These are phyloP conservation scores for Fraxinus sp. DNA, from an alignment of 305 asterid genomes.

Conservation along the genomic window DNA sequence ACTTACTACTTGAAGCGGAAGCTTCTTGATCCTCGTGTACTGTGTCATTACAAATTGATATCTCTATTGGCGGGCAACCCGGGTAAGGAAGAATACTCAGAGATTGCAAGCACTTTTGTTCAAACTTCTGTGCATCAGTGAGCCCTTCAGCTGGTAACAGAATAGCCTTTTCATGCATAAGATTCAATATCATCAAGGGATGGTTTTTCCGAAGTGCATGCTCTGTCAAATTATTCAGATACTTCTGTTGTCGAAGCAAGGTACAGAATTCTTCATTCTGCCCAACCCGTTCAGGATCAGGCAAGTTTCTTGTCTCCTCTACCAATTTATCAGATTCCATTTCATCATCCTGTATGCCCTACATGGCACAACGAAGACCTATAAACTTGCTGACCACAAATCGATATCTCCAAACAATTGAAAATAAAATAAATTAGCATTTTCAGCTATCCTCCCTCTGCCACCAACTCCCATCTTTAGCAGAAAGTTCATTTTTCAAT, in stretches of 20 bases:
- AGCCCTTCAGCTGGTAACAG: constrained; percentile 50
- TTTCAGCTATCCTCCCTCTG: background rate
- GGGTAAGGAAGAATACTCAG: constrained; percentile 63
- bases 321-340: constrained; percentile 37
- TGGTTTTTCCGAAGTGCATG: constrained; percentile 80
- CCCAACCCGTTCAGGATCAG: constrained; percentile 37
- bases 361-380: constrained; percentile 20
- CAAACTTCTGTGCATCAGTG: constrained; percentile 51
- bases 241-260: constrained; percentile 57
- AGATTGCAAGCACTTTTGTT: constrained; percentile 66
- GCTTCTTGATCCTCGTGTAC: constrained; percentile 46
- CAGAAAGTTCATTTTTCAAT: background rate
- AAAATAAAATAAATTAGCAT: background rate
- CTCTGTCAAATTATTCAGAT: constrained; percentile 67
- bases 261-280: constrained; percentile 46
- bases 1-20: constrained; percentile 41
- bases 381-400: background rate
- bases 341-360: constrained; percentile 73
- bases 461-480: background rate
- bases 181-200: constrained; percentile 68
- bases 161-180: constrained; percentile 69
- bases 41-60: constrained; percentile 38
- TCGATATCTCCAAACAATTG: background rate
- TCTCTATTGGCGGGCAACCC: constrained; percentile 40
- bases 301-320: constrained; percentile 39